Conservation (phyloP, 2,329 filamentous ascomycete species). For the Clonostachys byssicola region DNA sequence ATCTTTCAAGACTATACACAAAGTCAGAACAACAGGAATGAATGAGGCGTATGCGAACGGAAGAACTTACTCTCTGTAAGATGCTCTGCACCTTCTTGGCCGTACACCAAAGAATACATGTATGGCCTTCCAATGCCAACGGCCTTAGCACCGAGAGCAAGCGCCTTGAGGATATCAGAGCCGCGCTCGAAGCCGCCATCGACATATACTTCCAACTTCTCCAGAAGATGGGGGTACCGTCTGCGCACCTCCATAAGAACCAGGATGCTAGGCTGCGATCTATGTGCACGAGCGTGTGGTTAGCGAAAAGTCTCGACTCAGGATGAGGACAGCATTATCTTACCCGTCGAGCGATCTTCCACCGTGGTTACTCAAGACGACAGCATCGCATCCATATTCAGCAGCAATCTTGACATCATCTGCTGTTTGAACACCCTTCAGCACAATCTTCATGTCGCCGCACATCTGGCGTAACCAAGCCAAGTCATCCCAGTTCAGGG, state of each 20-base stretch:
- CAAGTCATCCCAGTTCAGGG: slow-evolving; percentile 47
- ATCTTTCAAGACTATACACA: slow-evolving; percentile 16
- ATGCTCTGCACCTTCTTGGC: slow-evolving; percentile 49
- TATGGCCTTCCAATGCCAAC: slow-evolving; percentile 49
- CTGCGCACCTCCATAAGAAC: slow-evolving; percentile 47
- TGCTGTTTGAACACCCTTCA: slow-evolving; percentile 53
- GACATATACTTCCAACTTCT: slow-evolving; percentile 44
- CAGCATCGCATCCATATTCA: slow-evolving; percentile 44
- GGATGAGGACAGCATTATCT: slow-evolving; percentile 11
- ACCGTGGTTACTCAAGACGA: slow-evolving; percentile 55
- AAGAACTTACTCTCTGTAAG: slow-evolving; percentile 47
- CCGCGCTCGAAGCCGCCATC: slow-evolving; percentile 50
- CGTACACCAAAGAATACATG: slow-evolving; percentile 47
- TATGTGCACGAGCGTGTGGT: slow-evolving; percentile 1
- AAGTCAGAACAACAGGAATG: neutral
- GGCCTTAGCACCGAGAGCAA: slow-evolving; percentile 47
- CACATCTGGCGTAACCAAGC: slow-evolving; percentile 42
- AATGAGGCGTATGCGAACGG: neutral
- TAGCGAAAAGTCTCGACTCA: neutral
- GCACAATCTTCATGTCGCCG: slow-evolving; percentile 42
- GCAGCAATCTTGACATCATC: slow-evolving; percentile 48
- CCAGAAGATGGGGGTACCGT: slow-evolving; percentile 41
- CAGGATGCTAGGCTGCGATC: slow-evolving; percentile 38
- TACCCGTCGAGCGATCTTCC: slow-evolving; percentile 49
- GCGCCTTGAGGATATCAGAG: slow-evolving; percentile 48